Evolutionary conservation across 2,329 filamentous ascomycete species (phyloP), one percentile per base, ranked within the genome.

Genomic region (Cryphonectria radicalis): DNA sequence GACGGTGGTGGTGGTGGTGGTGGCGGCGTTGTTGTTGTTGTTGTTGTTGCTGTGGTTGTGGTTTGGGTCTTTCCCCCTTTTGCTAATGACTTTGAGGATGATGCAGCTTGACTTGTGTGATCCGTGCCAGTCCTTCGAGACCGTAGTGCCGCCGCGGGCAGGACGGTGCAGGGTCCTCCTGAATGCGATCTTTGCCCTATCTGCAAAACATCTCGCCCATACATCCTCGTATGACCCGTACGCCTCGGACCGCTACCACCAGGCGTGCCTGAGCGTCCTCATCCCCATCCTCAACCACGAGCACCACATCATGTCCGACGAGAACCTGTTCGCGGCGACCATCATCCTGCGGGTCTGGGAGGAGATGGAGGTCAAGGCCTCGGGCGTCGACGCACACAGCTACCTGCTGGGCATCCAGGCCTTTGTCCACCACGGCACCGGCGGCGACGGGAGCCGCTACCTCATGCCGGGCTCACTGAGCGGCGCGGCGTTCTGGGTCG

Each of bases 341-440:
- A 87, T 89, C 43, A 87, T 90, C 13, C 80, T 90, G 1, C 82
- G 88, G 1, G 85, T 87, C 2, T 82, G 88, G 28, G 87, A 90
- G 76, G 88, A 90, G 74, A 84, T 90, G 72, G 81, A 84, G 70
- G 80, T 84, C 82, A 77, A 81, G 60, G 79, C 79, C 14, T 80
- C 81, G 0, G 84, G 84, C 4, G 79, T 82, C 13, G 82, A 85
- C 70, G 80, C 80, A 42, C 84, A 88, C 67, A 82, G 85, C 70
- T 83, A 85, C 69, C 77, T 85, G 1, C 78, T 83, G 0, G 84
- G 83, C 1, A 84, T 86, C 62, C 82, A 85, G 63, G 81, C 82
- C 0, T 85, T 85, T 66, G 84, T 85, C 63, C 83, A 84, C 22
- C 81, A 81, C 42, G 66, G 69, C 42, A 70, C 70, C 2, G 69